These are phyloP conservation scores for Dacryopinax spathularia DNA, from an alignment of 768 basidiomycete species.

Conservation along the genomic window DNA sequence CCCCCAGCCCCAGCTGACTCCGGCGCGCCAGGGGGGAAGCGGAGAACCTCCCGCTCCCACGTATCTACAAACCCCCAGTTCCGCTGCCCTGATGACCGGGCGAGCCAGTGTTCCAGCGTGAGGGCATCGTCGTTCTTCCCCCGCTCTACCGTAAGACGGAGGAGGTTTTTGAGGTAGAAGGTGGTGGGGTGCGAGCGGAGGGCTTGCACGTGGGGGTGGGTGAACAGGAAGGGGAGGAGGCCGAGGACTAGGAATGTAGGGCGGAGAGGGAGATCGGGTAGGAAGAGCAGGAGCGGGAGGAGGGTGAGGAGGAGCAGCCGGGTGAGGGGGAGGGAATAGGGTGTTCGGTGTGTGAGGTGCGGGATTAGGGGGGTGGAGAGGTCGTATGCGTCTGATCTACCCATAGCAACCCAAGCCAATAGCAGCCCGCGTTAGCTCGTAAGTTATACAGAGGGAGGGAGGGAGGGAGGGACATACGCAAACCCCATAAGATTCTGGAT, in stretches of 20 bases:
- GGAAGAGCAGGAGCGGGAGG: slow-evolving; percentile 19
- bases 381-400: slow-evolving; percentile 50
- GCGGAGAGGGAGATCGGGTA: slow-evolving; percentile 27
- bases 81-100: slow-evolving; percentile 53
- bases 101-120: slow-evolving; percentile 46
- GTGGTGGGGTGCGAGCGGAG: slow-evolving; percentile 14
- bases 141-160: slow-evolving; percentile 20
- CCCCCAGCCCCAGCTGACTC: slow-evolving; percentile 25
- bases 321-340: slow-evolving; percentile 42
- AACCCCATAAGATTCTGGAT: slow-evolving; percentile 86
- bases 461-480: slow-evolving; percentile 37
- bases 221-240: slow-evolving; percentile 36
- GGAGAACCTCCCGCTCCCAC: not conserved
- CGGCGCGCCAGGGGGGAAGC: slow-evolving; percentile 66
- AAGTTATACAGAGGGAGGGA: slow-evolving; percentile 1
- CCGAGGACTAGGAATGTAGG: slow-evolving; percentile 41
- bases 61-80: slow-evolving; percentile 8
- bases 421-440: not conserved
- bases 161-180: slow-evolving; percentile 17
- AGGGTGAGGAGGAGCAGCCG: slow-evolving; percentile 35
- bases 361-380: slow-evolving; percentile 36
- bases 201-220: slow-evolving; percentile 34
- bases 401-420: slow-evolving; percentile 5
- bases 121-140: slow-evolving; percentile 53
- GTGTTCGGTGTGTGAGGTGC: slow-evolving; percentile 38